Conservation (phyloP, 495 filamentous ascomycete species). For the Immersiella caudata region DNA sequence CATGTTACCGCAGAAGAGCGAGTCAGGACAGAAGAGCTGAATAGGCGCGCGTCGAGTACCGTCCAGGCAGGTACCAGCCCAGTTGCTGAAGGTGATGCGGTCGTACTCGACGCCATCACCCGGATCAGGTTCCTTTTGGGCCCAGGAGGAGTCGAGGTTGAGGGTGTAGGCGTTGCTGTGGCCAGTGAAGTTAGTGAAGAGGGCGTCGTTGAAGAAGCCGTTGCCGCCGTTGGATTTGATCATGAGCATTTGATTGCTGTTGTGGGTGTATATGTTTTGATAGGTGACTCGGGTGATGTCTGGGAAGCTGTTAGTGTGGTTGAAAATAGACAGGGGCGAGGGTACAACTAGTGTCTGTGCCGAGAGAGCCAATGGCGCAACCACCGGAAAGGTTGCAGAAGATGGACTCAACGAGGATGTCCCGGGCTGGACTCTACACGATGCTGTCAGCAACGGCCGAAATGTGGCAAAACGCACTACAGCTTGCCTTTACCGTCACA, state of each 20-base stretch:
- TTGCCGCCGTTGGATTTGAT: conserved; percentile 58
- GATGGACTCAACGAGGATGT: conserved; percentile 59
- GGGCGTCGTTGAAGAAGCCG: conserved; percentile 51
- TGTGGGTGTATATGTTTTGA: conserved; percentile 55
- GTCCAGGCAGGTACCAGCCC: conserved; percentile 59
- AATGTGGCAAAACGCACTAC: not conserved
- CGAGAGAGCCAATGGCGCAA: conserved; percentile 56
- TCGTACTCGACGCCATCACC: conserved; percentile 54
- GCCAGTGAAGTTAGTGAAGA: conserved; percentile 60
- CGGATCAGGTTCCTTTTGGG: conserved; percentile 17
- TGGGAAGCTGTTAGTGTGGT: conserved; percentile 11
- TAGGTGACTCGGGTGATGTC: conserved; percentile 52
- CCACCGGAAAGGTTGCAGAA: conserved; percentile 62
- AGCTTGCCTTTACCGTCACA: not conserved
- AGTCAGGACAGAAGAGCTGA: conserved; percentile 36
- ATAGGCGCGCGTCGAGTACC: conserved; percentile 55
- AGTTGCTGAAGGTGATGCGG: conserved; percentile 57
- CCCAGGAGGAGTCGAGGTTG: conserved; percentile 38
- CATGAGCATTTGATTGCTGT: conserved; percentile 65
- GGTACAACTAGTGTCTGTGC: conserved; percentile 29
- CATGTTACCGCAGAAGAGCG: conserved; percentile 53
- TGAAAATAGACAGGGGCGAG: not conserved
- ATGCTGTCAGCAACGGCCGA: not conserved
- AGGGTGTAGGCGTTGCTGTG: conserved; percentile 48
- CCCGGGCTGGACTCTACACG: conserved; percentile 37